Conservation (phyloP, 1,284 basidiomycete genomes). For the Fistulinella cinereoalba region DNA sequence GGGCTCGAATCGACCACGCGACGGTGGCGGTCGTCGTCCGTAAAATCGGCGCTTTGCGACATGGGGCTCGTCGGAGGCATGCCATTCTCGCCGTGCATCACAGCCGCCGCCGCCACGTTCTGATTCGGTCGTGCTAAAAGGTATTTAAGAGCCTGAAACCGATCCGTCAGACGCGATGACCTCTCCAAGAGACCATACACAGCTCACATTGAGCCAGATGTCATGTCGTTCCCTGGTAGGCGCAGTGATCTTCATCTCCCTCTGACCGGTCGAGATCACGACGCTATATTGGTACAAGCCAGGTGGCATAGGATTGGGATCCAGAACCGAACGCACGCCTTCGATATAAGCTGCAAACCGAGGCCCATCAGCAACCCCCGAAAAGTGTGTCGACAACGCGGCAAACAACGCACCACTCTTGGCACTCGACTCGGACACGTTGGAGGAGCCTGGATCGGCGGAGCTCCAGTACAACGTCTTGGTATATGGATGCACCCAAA, state of each 20-base stretch:
- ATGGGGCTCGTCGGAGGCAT: conserved; percentile 51
- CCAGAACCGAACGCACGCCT: conserved; percentile 84
- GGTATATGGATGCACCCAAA: conserved; percentile 99
- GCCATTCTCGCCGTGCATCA: conserved; percentile 39
- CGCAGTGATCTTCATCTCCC: conserved; percentile 98
- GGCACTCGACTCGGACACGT: conserved; percentile 86
- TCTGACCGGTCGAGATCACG: conserved; percentile 86
- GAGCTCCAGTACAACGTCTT: conserved; percentile 98
- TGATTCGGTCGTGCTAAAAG: conserved; percentile 70
- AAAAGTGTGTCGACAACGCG: conserved; percentile 3
- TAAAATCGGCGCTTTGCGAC: conserved; percentile 45
- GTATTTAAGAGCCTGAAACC: conserved; percentile 74
- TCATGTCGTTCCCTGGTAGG: conserved; percentile 93
- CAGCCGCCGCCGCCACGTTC: conserved; percentile 40
- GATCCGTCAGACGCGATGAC: conserved; percentile 9
- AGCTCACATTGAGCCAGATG: conserved; percentile 85
- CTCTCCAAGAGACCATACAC: conserved; percentile 2
- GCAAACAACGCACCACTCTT: conserved; percentile 81
- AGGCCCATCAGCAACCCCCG: conserved; percentile 12
- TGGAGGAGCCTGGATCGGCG: conserved; percentile 86
- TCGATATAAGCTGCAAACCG: conserved; percentile 88
- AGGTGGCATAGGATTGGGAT: conserved; percentile 90
- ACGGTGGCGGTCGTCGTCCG: conserved; percentile 49
- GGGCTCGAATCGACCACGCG: conserved; percentile 55
- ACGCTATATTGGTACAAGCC: conserved; percentile 93